Evolutionary conservation across 164 flowering plant species (phyloP), one percentile per base, ranked within the genome.

Genomic region (Vitis rotundifolia): DNA sequence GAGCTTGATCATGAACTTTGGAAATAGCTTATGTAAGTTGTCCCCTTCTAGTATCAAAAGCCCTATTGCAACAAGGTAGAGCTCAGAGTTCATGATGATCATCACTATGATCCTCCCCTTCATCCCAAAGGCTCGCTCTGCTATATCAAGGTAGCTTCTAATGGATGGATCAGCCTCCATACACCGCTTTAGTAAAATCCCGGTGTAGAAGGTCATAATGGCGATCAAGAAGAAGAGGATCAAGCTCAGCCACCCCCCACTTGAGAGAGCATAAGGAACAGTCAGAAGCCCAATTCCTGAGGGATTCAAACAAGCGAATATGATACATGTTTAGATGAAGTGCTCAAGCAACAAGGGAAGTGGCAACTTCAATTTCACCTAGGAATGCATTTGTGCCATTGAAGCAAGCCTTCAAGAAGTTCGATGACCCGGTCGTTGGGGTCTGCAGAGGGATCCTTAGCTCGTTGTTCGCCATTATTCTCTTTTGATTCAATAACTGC

Each of bases 201-300:
- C 84, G 2, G 87, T 79, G 80, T 75, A 84, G 48, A 64, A 77
- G 18, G 79, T 37, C 1, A 63, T 48, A 2, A 55, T 19, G 7
- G 79, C 71, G n/a, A 84, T 64, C 0, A 81, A 26, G 51, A 79
- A 57, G 9, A 84, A 69, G 5, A 84, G 59, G 1, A 78, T 10
- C 44, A 81, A 70, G 76, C 87, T 79, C 22, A 81, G 15, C 85
- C 87, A 84, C 0, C 85, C 87, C 7, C 79, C 81, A 37, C 67
- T 58, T 37, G 87, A 71, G 13, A 84, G 61, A 11, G 87, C 87
- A 77, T 79, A 84, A 44, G 87, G 84, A 28, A 77, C 68, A 49
- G 83, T 68, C 8, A 84, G 49, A 18, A 83, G 69, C 6, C 84
- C 82, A 55, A 70, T 67, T 26, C 82, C 82, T 79, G 59, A 49